Evolutionary conservation across 495 filamentous ascomycete genomes (phyloP).

Genomic region (Lepidopterella palustris): DNA sequence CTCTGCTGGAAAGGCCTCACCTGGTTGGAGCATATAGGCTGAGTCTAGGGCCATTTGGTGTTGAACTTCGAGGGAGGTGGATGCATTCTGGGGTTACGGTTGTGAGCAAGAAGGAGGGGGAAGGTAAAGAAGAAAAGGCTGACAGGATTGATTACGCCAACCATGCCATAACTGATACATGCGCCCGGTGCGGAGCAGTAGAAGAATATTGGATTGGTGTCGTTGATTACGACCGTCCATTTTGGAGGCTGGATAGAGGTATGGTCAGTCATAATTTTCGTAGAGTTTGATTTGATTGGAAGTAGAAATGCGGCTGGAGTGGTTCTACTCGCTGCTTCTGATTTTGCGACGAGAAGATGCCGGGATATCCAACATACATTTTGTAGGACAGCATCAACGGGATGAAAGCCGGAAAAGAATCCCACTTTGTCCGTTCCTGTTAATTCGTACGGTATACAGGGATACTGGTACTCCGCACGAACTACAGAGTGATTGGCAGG

Average conservation of each 20-base stretch:
- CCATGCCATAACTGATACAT: slow-evolving; percentile 40
- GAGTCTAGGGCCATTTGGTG: slow-evolving; percentile 28
- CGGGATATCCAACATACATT: background rate
- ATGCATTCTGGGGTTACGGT: slow-evolving; percentile 23
- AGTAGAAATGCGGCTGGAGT: too few species aligned
- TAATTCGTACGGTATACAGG: slow-evolving; percentile 56
- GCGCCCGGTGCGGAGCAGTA: slow-evolving; percentile 50
- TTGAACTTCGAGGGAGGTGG: slow-evolving; percentile 29
- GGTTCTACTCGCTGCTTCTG: too few species aligned
- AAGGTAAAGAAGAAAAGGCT: background rate
- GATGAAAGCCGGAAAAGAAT: slow-evolving; percentile 44
- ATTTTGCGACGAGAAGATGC: too few species aligned
- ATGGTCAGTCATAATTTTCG: too few species aligned
- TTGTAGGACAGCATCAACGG: slow-evolving; percentile 27
- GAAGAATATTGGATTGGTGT: slow-evolving; percentile 54
- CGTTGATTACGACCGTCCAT: slow-evolving; percentile 48
- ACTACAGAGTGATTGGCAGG: slow-evolving; percentile 38
- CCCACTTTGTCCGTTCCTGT: slow-evolving; percentile 35
- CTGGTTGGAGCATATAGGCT: slow-evolving; percentile 39
- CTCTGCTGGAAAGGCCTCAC: slow-evolving; percentile 37
- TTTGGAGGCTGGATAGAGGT: slow-evolving; percentile 14
- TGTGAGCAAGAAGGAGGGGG: background rate
- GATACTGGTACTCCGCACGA: slow-evolving; percentile 45
- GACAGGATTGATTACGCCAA: slow-evolving; percentile 43
- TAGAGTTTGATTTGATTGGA: too few species aligned